Evolutionary conservation across 2,329 filamentous ascomycete species (phyloP).

Genomic region (Trichoderma guizhouense): DNA sequence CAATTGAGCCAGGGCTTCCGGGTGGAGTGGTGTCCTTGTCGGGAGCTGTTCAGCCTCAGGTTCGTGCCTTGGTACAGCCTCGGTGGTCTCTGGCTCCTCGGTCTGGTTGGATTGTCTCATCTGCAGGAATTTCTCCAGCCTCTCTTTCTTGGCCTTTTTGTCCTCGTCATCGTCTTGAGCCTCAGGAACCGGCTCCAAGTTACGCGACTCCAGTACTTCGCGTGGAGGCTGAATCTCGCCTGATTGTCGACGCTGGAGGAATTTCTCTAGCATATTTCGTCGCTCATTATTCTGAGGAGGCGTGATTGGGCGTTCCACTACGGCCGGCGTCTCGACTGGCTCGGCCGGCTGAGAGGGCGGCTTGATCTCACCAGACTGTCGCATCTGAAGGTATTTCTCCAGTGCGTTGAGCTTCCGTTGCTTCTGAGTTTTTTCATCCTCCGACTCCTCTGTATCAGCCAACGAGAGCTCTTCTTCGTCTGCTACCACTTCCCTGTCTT

Average conservation of each 20-base stretch:
- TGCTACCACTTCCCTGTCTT: background rate
- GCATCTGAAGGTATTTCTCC: constrained; percentile 7
- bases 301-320: background rate
- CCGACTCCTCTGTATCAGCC: constrained; percentile 29
- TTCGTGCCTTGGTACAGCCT: background rate
- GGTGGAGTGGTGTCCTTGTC: background rate
- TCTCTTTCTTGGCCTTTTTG: background rate
- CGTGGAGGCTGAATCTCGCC: constrained; percentile 2
- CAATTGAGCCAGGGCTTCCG: background rate
- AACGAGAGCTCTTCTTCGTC: constrained; percentile 37
- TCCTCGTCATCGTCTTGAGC: background rate
- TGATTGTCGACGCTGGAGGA: constrained; percentile 8
- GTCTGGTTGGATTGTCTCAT: background rate
- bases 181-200: background rate
- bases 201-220: background rate
- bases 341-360: background rate
- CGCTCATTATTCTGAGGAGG: constrained; percentile 8
- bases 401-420: background rate
- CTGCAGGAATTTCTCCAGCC: constrained; percentile 7
- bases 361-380: background rate
- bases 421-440: constrained; percentile 2
- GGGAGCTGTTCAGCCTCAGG: background rate
- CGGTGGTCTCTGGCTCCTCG: background rate
- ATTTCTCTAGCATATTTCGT: constrained; percentile 1
- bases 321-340: background rate